Conservation (phyloP, 1,284 basidiomycete species). For the Polyporus tsugae region DNA sequence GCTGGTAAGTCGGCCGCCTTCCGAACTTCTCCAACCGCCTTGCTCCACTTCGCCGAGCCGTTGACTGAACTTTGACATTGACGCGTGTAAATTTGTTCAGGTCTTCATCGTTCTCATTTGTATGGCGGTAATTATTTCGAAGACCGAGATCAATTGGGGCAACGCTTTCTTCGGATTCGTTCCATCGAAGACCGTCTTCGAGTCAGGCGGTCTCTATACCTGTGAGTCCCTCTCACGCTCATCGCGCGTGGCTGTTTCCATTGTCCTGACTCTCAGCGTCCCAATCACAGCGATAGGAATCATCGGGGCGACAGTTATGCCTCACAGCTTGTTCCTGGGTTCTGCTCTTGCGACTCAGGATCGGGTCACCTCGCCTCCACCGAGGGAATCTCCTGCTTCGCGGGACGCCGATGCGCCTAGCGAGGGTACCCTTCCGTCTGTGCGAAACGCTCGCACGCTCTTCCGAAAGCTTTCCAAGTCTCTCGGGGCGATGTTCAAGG, state of each 20-base stretch:
- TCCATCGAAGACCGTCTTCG: constrained; percentile 75
- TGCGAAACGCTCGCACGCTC: constrained; percentile 8
- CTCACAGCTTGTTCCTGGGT: constrained; percentile 91
- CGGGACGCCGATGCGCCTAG: neutral
- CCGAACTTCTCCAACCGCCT: neutral
- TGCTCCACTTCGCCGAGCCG: neutral
- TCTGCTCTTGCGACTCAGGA: constrained; percentile 87
- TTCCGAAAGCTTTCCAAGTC: neutral
- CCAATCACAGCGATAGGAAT: constrained; percentile 75
- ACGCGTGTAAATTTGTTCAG: constrained; percentile 45
- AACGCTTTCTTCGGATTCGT: constrained; percentile 85
- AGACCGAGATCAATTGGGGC: constrained; percentile 80
- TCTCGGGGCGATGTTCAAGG: neutral
- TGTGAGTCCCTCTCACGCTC: constrained; percentile 52
- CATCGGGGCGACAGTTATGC: constrained; percentile 88
- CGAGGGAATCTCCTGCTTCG: neutral
- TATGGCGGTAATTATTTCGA: constrained; percentile 83
- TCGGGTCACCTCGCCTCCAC: constrained; percentile 49
- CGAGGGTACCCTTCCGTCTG: neutral
- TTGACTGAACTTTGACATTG: constrained; percentile 4
- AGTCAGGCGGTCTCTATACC: constrained; percentile 78
- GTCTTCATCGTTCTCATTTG: constrained; percentile 84
- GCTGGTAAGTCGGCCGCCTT: constrained; percentile 49
- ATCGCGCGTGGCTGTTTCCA: constrained; percentile 11
- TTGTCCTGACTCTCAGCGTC: neutral